Evolutionary conservation across 208 protist genomes (phyloP), one percentile per base, ranked within the genome.

Genomic region (Phytomonas francai): DNA sequence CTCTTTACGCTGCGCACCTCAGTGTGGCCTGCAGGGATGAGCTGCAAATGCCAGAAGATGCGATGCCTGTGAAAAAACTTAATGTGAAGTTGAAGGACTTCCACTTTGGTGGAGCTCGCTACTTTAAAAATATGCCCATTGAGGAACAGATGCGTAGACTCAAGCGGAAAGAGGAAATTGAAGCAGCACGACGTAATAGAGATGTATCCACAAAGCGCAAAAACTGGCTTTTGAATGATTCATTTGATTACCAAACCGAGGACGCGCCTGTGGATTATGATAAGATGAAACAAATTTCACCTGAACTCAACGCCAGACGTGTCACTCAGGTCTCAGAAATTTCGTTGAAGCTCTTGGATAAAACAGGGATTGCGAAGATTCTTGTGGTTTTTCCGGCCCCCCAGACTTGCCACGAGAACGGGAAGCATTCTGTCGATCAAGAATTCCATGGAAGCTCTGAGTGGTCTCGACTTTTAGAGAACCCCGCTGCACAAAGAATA

Each of bases 11-110:
- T 31, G 59, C 76, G 9, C 84, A 94, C 77, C 67, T 94, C 22
- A 70, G 77, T 68, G 31, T 66, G 6, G 67, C 78, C 3, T 90
- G 79, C 65, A 60, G 68, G 22, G 66, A 76, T 25, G 81, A 88
- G 72, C 76, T 92, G 30, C 33, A 72, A 33, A 91, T 95, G 82
- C 87, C 85, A 11, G 28, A 25, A 4, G 79, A 84, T 12, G 81
- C 86, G 19, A 87, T 97, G 60, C 80, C 86, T 7, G 73, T 97
- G 63, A 73, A 64, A 27, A 97, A 97, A 64, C 74, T 97, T 1
- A 94, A 94, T 59, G 85, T 97, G 8, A 97, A 97, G 73, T 63
- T 97, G 45, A 95, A 94, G 70, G 92, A 97, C 73, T 97, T 84
- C 71, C 79, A 80, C 63, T 95, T 95, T 85, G 92, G 92, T 29